Evolutionary conservation across 345 rosid species (phyloP).

Genomic region (Clausena lansium): DNA sequence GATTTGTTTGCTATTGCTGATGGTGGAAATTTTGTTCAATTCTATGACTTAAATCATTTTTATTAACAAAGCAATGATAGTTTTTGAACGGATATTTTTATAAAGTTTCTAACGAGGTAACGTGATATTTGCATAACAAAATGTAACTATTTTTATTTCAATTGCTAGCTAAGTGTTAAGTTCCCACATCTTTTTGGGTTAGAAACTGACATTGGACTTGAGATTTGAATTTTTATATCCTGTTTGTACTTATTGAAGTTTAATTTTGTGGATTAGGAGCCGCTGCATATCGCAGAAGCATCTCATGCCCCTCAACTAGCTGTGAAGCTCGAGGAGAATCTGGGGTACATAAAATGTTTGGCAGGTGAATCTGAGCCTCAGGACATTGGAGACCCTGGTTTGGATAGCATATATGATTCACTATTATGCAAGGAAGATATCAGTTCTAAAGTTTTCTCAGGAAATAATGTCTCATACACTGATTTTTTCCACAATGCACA

Average conservation of each 20-base stretch:
- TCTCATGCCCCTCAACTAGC: slow-evolving; percentile 5
- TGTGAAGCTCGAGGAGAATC: slow-evolving; percentile 25
- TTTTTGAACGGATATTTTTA: not conserved
- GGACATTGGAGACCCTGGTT: slow-evolving; percentile 40
- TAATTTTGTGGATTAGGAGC: slow-evolving; percentile 32
- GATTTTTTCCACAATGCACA: not conserved
- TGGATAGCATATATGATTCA: slow-evolving; percentile 41
- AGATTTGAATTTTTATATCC: not conserved
- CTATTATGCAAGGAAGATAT: slow-evolving; percentile 46
- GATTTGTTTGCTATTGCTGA: not conserved
- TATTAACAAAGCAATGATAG: not conserved
- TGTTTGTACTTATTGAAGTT: not conserved
- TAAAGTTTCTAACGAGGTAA: not conserved
- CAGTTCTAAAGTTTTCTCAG: slow-evolving; percentile 33
- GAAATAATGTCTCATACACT: slow-evolving; percentile 23
- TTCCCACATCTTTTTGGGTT: not conserved
- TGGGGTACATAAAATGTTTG: slow-evolving; percentile 37
- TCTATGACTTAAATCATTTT: not conserved
- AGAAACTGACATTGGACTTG: not conserved
- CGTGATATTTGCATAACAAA: not conserved
- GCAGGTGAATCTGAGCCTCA: slow-evolving; percentile 59
- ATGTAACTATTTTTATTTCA: not conserved
- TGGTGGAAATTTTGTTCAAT: not conserved
- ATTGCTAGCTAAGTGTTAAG: not conserved
- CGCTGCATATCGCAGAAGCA: slow-evolving; percentile 33